Conservation (phyloP, 192 early-diverging fungal species). For the Coemansia sp. region DNA sequence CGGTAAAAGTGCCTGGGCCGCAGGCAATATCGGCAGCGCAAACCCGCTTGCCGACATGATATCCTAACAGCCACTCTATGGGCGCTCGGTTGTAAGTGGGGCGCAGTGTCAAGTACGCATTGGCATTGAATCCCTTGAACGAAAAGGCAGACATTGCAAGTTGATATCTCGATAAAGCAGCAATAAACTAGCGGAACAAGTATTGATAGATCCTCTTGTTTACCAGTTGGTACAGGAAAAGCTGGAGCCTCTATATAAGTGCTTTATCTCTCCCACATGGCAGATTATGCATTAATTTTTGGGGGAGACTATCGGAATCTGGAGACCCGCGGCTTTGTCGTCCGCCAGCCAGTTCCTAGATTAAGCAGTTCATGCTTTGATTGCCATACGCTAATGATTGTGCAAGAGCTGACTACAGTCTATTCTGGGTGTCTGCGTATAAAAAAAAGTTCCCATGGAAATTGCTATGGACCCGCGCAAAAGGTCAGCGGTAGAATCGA, state of each 20-base stretch:
- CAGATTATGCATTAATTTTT: background rate
- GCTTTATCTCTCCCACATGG: background rate
- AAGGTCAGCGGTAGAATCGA: background rate
- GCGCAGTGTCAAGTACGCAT: conserved; percentile 31
- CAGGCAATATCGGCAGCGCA: conserved; percentile 33
- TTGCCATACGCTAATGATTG: background rate
- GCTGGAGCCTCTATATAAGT: background rate
- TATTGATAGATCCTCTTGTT: background rate
- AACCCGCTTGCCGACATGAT: conserved; percentile 21
- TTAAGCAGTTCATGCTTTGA: background rate
- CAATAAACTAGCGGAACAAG: background rate
- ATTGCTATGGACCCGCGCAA: background rate
- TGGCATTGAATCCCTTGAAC: conserved; percentile 32
- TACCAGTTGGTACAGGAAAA: background rate
- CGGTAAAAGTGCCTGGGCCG: conserved; percentile 38
- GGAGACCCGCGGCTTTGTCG: background rate
- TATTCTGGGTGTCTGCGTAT: background rate
- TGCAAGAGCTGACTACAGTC: background rate
- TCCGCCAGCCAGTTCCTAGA: background rate
- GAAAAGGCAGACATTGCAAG: conserved; percentile 36
- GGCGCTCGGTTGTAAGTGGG: conserved; percentile 24
- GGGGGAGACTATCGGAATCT: background rate
- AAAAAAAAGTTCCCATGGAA: background rate
- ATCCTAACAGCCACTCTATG: conserved; percentile 21
- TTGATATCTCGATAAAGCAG: background rate